Evolutionary conservation across 1,139 yeast genomes (phyloP).

Genomic region (Pichia sp.): DNA sequence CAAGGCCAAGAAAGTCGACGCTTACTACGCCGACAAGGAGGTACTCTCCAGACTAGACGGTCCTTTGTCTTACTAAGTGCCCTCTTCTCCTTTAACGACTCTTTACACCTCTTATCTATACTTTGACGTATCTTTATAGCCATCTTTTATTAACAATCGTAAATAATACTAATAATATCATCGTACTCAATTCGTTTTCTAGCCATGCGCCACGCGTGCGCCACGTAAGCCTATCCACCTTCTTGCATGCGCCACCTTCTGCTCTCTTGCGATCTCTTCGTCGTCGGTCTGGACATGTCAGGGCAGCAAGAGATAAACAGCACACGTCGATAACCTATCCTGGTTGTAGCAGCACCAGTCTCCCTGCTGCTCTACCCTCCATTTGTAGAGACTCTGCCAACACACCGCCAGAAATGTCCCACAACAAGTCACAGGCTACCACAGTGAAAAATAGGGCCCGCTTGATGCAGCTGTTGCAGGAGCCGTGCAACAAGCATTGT

Average conservation of each 20-base stretch:
- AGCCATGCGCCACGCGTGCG: background rate
- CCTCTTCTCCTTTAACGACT: background rate
- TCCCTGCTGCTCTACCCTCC: background rate
- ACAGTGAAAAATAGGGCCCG: slow-evolving; percentile 32
- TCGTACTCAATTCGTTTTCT: too few species aligned
- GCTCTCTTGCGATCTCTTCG: background rate
- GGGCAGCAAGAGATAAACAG: background rate
- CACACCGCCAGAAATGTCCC: slow-evolving; percentile 8
- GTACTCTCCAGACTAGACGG: slow-evolving; percentile 72
- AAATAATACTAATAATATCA: too few species aligned
- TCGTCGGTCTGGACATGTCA: background rate
- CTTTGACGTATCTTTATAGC: background rate
- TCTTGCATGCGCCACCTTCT: background rate
- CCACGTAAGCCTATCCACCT: background rate
- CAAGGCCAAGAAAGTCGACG: slow-evolving; percentile 76
- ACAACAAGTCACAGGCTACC: slow-evolving; percentile 13
- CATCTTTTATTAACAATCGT: background rate
- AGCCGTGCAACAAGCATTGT: slow-evolving; percentile 71
- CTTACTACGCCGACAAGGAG: slow-evolving; percentile 75
- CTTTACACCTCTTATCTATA: background rate
- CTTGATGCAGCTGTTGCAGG: slow-evolving; percentile 49
- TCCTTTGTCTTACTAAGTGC: slow-evolving; percentile 50
- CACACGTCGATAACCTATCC: background rate
- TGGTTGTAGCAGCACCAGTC: background rate
- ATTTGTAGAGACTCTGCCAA: background rate